A percentile compares a stretch with the other conserved stretches of the same genome.
Evolutionary conservation across 768 basidiomycete species (phyloP).

Genomic region (Suillus weaverae): DNA sequence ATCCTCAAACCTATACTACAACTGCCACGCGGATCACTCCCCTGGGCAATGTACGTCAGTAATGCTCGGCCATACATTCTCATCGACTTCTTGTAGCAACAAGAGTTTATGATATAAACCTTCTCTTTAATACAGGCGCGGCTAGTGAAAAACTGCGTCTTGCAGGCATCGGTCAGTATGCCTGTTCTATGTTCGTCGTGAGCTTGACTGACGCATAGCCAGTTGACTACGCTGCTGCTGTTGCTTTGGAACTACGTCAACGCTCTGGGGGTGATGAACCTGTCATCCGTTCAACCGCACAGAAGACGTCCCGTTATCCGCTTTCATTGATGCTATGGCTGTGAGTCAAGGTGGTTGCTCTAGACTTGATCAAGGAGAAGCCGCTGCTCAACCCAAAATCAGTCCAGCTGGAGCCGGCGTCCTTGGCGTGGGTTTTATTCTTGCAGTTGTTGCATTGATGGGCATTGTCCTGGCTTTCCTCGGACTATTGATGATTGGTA

Average conservation of each 20-base stretch:
- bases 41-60: too few species aligned
- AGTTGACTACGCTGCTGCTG: constrained; percentile 64
- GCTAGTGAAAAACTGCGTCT: constrained; percentile 51
- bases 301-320: constrained; percentile 55
- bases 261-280: constrained; percentile 45
- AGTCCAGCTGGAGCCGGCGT: constrained; percentile 65
- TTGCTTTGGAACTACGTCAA: constrained; percentile 61
- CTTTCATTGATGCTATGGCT: constrained; percentile 44
- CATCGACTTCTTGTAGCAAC: too few species aligned
- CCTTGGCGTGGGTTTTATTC: constrained; percentile 58
- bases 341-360: constrained; percentile 26
- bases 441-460: constrained; percentile 41
- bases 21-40: too few species aligned
- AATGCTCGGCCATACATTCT: too few species aligned
- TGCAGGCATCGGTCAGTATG: constrained; percentile 52
- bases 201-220: background rate
- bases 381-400: constrained; percentile 40
- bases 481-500: constrained; percentile 36
- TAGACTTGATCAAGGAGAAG: constrained; percentile 18
- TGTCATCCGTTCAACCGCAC: constrained; percentile 46
- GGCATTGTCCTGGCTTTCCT: constrained; percentile 41
- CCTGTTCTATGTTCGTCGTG: background rate
- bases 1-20: too few species aligned
- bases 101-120: too few species aligned
- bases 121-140: constrained; percentile 69